Evolutionary conservation across 2,329 filamentous ascomycete species (phyloP).

Genomic region (Lachnellula hyalina): DNA sequence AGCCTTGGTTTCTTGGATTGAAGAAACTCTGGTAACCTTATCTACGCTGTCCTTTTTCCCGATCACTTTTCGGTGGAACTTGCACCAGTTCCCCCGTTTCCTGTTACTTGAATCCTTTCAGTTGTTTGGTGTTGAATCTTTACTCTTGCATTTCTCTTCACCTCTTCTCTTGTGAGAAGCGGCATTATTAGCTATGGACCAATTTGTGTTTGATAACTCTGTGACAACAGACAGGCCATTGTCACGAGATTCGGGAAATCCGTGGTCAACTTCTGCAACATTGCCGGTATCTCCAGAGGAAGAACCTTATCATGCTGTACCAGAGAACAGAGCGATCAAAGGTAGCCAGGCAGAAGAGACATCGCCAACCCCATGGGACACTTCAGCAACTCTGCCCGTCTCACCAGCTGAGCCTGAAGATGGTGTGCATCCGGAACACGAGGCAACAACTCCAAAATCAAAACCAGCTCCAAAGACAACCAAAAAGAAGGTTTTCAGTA

Average conservation of each 20-base stretch:
- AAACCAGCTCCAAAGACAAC: background rate
- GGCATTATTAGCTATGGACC: background rate
- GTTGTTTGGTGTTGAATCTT: background rate
- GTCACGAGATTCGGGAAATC: conserved; percentile 1
- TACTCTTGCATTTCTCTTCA: background rate
- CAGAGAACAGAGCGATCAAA: background rate
- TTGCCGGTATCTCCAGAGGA: background rate
- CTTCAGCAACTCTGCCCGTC: conserved; percentile 5
- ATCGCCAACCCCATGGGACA: conserved; percentile 7
- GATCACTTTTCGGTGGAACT: background rate
- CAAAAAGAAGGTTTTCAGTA: background rate
- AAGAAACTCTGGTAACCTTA: no score
- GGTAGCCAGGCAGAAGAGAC: background rate
- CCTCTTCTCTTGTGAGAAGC: background rate
- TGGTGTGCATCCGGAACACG: background rate
- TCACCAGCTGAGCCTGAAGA: background rate
- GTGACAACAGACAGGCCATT: conserved; percentile 1
- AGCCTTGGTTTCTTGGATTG: no score
- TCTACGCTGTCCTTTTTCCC: background rate
- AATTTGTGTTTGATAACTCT: background rate
- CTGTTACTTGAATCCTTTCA: background rate
- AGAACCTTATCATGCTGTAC: background rate
- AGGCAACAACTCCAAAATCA: background rate
- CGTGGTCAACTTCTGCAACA: conserved; percentile 11
- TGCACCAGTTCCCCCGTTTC: background rate